A percentile compares a stretch with the other conserved stretches of the same genome.
These are phyloP conservation scores for Acacia pycnantha DNA, from an alignment of 331 rosid genomes.

Conservation along the genomic window DNA sequence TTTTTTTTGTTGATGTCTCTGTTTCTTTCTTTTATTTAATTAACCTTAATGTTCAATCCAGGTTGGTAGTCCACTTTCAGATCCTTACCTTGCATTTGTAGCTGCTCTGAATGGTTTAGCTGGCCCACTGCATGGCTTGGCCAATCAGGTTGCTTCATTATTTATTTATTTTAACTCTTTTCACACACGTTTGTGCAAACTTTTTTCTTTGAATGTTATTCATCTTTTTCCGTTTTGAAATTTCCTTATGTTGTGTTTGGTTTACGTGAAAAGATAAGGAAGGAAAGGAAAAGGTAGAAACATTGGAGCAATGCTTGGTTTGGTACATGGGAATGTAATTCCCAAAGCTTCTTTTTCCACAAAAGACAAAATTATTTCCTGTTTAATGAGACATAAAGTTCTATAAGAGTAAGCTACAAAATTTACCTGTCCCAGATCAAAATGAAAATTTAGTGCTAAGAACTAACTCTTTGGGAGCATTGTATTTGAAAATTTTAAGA, in stretches of 20 bases:
- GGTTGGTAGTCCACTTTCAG: conserved; percentile 94
- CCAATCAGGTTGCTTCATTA: conserved; percentile 74
- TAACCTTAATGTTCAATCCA: conserved; percentile 35
- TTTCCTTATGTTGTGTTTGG: not conserved
- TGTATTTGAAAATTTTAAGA: not conserved
- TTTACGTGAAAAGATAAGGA: not conserved
- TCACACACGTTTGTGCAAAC: not conserved
- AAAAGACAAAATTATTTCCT: not conserved
- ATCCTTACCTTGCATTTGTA: conserved; percentile 92
- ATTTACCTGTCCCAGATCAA: not conserved
- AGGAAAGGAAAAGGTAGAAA: not conserved
- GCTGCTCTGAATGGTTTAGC: conserved; percentile 98
- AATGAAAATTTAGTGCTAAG: not conserved
- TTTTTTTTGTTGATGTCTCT: not conserved
- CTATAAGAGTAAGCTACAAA: not conserved
- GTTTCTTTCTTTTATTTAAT: conserved; percentile 16
- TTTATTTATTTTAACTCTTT: not conserved
- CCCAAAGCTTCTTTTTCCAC: not conserved
- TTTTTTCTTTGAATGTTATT: not conserved
- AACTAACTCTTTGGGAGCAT: not conserved
- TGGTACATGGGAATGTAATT: not conserved
- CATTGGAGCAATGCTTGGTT: not conserved
- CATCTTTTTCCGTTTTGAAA: conserved; percentile 13
- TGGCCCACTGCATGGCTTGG: conserved; percentile 99
- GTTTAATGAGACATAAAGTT: not conserved